Conservation (phyloP, 257 asterid species). For the Solanum ossicruentum region DNA sequence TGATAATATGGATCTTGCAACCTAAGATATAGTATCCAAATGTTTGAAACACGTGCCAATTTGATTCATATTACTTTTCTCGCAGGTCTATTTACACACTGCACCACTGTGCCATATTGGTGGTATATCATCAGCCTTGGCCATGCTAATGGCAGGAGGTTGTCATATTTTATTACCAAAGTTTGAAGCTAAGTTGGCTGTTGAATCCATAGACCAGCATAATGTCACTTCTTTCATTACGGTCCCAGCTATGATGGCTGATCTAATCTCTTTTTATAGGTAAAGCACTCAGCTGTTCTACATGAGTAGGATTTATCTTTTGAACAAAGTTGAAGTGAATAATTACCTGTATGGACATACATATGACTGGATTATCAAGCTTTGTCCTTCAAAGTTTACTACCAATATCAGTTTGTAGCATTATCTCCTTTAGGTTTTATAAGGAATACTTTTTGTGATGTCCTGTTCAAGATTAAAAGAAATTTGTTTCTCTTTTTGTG, state of each 20-base stretch:
- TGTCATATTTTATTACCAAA: conserved; percentile 68
- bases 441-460: neutral
- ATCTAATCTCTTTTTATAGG: conserved; percentile 48
- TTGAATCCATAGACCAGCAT: conserved; percentile 46
- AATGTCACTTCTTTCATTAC: conserved; percentile 63
- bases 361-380: neutral
- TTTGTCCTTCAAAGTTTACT: neutral
- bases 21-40: neutral
- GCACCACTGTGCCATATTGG: conserved; percentile 92
- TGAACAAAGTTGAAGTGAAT: neutral
- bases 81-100: conserved; percentile 73
- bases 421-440: neutral
- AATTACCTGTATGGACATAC: neutral
- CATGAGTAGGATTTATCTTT: neutral
- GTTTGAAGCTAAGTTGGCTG: conserved; percentile 51
- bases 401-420: neutral
- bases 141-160: conserved; percentile 78
- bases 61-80: neutral
- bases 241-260: conserved; percentile 93
- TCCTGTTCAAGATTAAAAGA: neutral
- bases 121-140: conserved; percentile 88
- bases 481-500: neutral
- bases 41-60: neutral
- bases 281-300: conserved; percentile 1
- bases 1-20: neutral